Base-by-base conservation (phyloP, 2,329 filamentous ascomycete genomes). In the Coniochaeta prunicola region DNA sequence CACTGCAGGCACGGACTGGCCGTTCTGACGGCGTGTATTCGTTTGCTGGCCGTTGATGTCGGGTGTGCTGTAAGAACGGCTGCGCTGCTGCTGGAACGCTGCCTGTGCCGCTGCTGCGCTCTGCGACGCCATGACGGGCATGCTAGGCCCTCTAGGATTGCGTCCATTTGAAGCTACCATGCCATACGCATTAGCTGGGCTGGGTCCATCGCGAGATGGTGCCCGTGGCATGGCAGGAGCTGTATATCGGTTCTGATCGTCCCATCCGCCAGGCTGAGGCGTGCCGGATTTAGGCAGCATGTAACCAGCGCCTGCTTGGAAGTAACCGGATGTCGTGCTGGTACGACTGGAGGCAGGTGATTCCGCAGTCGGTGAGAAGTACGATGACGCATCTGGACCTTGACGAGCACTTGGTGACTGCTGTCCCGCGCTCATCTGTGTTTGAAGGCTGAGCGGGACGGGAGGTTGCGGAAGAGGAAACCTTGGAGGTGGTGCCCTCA, bases 21-120 rank as follows among this genome's bases (percentile, higher is more conserved):
- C 77, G 73, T 73, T 78, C 70, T 77, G 81, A 70, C 84, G 78
- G 63, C 85, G 80, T 68, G 19, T 5, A 55, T 80, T 80, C 63
- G 82, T 80, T 57, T 86, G 83, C 57, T 56, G 54, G 30, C 83
- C 87, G 64, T 96, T 91, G 66, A 96, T 96, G 71, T 97, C 92
- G 8, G 94, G 93, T 63, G 92, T 97, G 75, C 93, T 97, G 68
- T 96, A 96, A 38, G 92, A 96, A 63, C 94, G 85, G 75, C 90
- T 88, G 64, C 92, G 83, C 68, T 88, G 86, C 70, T 91, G 87
- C 63, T 87, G 76, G 69, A 81, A 73, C 10, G 26, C 10, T 4
- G 53, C 45, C n/a, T 50, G 45, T 12, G 45, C 45, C 63, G 80
- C 77, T 66, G 80, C 77, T 65, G 85, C 75, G 66, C 82, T 73